Evolutionary conservation across 1,284 basidiomycete genomes (phyloP).

Genomic region (Porphyrellus sp.): DNA sequence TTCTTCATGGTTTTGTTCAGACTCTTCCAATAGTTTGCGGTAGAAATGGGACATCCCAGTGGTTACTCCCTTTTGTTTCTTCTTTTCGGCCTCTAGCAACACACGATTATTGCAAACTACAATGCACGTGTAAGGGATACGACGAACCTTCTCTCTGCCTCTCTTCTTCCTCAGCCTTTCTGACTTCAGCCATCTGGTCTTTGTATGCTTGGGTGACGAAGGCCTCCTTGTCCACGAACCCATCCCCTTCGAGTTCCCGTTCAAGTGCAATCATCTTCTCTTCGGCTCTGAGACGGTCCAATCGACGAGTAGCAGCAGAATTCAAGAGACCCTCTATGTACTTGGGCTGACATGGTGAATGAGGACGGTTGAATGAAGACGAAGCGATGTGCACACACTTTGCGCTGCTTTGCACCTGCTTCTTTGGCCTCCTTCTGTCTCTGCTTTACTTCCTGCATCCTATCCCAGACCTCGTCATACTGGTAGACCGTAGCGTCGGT

Average conservation of each 20-base stretch:
- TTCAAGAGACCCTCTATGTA: constrained; percentile 83
- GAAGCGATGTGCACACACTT: constrained; percentile 46
- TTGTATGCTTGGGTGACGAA: constrained; percentile 99
- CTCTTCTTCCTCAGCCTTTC: constrained; percentile 89
- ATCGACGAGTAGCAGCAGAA: constrained; percentile 82
- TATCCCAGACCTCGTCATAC: constrained; percentile 96
- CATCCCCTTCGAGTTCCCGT: constrained; percentile 89
- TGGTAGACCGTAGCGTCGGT: constrained; percentile 87
- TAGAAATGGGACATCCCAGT: constrained; percentile 88
- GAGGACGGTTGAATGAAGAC: constrained; percentile 13
- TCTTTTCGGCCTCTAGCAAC: constrained; percentile 58
- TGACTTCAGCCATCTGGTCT: constrained; percentile 91
- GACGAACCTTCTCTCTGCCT: constrained; percentile 75
- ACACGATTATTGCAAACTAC: background rate
- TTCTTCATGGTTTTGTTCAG: constrained; percentile 79
- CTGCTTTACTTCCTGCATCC: constrained; percentile 86
- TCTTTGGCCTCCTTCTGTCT: constrained; percentile 74
- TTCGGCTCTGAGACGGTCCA: constrained; percentile 93
- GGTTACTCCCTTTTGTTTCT: constrained; percentile 52
- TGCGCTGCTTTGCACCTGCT: constrained; percentile 65
- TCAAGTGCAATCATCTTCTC: constrained; percentile 97
- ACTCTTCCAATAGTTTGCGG: constrained; percentile 76
- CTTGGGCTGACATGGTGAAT: constrained; percentile 65
- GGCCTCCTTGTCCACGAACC: constrained; percentile 91
- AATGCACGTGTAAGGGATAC: background rate